Conservation (phyloP, 2,329 filamentous ascomycete species). For the Fusarium robinianum region DNA sequence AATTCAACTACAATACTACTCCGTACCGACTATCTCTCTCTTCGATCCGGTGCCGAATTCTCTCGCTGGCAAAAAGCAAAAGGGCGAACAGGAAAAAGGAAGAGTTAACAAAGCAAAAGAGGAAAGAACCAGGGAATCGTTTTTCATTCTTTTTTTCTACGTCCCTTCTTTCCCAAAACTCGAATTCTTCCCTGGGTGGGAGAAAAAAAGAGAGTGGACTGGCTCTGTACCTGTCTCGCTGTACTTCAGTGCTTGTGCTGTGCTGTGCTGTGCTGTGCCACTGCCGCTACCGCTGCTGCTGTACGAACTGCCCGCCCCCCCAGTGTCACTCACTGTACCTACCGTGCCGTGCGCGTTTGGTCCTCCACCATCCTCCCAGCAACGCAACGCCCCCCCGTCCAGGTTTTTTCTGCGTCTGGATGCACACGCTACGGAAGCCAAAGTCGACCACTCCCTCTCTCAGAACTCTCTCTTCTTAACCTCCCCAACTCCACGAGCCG, state of each 20-base stretch:
- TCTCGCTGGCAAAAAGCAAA: constrained; percentile 10
- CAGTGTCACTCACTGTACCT: too few species aligned
- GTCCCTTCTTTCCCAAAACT: too few species aligned
- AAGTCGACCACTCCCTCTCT: constrained; percentile 8
- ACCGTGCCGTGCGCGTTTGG: constrained; percentile 23
- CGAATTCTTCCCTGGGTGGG: constrained; percentile 15
- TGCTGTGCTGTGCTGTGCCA: constrained; percentile 28
- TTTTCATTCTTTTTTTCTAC: constrained; percentile 18
- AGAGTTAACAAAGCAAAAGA: neutral
- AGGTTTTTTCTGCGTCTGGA: constrained; percentile 28
- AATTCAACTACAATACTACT: too few species aligned
- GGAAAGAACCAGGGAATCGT: neutral
- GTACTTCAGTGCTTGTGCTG: constrained; percentile 13
- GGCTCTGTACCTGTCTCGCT: constrained; percentile 8
- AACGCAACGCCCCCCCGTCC: constrained; percentile 37
- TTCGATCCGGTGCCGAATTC: constrained; percentile 9
- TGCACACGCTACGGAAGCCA: too few species aligned
- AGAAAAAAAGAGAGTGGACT: constrained; percentile 8
- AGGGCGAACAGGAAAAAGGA: constrained; percentile 5
- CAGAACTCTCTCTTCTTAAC: neutral
- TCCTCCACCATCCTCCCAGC: constrained; percentile 34
- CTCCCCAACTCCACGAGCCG: neutral
- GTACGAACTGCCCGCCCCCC: too few species aligned
- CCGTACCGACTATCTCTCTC: too few species aligned
- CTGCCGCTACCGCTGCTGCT: constrained; percentile 6